Evolutionary conservation across 116 monocot genomes (phyloP).

Genomic region (Cymodocea nodosa): DNA sequence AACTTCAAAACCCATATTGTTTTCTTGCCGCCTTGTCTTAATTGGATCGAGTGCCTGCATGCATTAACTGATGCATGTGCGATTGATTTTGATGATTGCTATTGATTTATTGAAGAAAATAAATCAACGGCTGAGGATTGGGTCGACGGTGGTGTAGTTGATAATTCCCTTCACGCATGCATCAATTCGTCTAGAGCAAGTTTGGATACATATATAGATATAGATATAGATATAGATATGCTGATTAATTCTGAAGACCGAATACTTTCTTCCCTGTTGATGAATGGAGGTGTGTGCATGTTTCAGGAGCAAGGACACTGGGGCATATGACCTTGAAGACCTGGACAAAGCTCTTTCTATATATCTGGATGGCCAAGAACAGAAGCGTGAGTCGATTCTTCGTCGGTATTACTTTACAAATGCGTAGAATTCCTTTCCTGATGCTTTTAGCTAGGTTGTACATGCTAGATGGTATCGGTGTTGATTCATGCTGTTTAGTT

Average conservation of each 20-base stretch:
- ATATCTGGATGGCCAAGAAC: conserved; percentile 78
- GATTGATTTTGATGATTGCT: not conserved
- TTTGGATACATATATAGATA: not conserved
- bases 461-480: too few relatives aligned
- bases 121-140: too few relatives aligned
- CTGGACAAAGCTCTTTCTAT: conserved; percentile 86
- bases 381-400: conserved; percentile 55
- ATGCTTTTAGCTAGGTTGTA: too few relatives aligned
- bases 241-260: not conserved
- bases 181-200: not conserved
- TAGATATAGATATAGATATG: not conserved
- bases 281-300: not conserved
- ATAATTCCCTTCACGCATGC: not conserved
- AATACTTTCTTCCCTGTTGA: not conserved
- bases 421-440: too few relatives aligned
- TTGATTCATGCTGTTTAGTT: too few relatives aligned
- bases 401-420: too few relatives aligned
- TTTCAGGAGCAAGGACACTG: conserved; percentile 44
- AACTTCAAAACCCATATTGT: conserved; percentile 5
- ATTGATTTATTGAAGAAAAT: not conserved
- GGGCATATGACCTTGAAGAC: conserved; percentile 55
- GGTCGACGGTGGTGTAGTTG: too few relatives aligned
- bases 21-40: not conserved
- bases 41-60: too few relatives aligned
- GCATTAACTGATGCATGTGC: too few relatives aligned